Percentiles rank a stretch among this genome's conserved stretches.
These are phyloP conservation scores for Endocarpon pusillum DNA, from an alignment of 495 filamentous ascomycete genomes.

Conservation along the genomic window DNA sequence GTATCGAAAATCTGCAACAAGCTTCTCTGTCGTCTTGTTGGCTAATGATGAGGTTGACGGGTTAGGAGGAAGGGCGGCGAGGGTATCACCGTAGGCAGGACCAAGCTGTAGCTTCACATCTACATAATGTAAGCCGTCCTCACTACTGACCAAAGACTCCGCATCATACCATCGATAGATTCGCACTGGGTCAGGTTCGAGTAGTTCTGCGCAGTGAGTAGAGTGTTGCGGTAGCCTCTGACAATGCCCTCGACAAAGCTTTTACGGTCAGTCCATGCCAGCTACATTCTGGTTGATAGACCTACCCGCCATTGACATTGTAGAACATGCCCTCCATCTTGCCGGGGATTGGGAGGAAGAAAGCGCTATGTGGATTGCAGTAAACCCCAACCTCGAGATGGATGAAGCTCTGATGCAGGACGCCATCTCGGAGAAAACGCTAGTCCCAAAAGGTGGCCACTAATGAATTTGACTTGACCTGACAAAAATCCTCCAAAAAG, in stretches of 20 bases:
- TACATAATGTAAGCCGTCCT: constrained; percentile 17
- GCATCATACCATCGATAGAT: constrained; percentile 71
- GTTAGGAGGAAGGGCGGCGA: constrained; percentile 84
- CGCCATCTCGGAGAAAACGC: too few relatives aligned
- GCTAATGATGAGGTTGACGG: constrained; percentile 92
- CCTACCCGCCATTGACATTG: constrained; percentile 86
- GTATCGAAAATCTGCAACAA: constrained; percentile 94
- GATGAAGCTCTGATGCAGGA: too few relatives aligned
- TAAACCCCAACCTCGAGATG: too few relatives aligned
- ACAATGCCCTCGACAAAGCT: constrained; percentile 96
- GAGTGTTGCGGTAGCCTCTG: constrained; percentile 85
- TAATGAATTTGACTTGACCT: too few relatives aligned
- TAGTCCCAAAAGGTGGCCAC: too few relatives aligned
- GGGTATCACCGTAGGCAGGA: constrained; percentile 94
- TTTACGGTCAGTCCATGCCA: too few relatives aligned
- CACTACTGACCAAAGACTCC: neutral
- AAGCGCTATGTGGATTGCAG: too few relatives aligned
- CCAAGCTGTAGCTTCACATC: constrained; percentile 96
- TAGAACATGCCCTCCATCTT: constrained; percentile 91
- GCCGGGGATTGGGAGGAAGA: constrained; percentile 9
- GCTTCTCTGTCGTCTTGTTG: constrained; percentile 89
- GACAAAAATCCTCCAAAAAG: constrained; percentile 6
- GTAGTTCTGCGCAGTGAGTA: constrained; percentile 85
- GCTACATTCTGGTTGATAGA: constrained; percentile 1
- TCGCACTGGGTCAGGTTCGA: constrained; percentile 96